phyloP scores from a whole-genome alignment of 176 grass and related monocot genomes.

The Echinochloa phyllopogon region DNA sequence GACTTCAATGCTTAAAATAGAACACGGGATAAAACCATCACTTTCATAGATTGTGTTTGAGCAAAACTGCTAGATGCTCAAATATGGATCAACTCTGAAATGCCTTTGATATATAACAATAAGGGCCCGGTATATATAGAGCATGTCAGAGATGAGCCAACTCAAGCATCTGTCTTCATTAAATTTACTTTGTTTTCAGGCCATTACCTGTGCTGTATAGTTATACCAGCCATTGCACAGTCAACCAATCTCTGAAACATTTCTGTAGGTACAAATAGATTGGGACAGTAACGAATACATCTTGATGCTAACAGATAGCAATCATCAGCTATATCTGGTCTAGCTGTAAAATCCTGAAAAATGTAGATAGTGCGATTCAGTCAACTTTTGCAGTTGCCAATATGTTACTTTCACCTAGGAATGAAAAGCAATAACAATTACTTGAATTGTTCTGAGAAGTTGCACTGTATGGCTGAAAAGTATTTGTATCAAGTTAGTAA shows the following conservation, averaged over 20 bases:
- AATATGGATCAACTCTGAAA: not conserved
- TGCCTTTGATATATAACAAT: not conserved
- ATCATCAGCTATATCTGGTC: constrained; percentile 98
- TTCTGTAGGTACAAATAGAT: constrained; percentile 82
- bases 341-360: constrained; percentile 95
- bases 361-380: constrained; percentile 22
- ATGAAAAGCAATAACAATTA: constrained; percentile 49
- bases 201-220: constrained; percentile 91
- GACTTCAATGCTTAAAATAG: constrained; percentile 17
- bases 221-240: constrained; percentile 92
- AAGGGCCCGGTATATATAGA: not conserved
- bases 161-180: constrained; percentile 10
- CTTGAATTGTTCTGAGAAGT: constrained; percentile 83
- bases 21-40: not conserved
- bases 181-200: constrained; percentile 14
- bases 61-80: not conserved
- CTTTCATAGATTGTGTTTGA: constrained; percentile 12
- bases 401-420: constrained; percentile 21
- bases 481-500: constrained; percentile 83
- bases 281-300: constrained; percentile 93
- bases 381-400: constrained; percentile 23
- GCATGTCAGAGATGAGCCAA: constrained; percentile 20
- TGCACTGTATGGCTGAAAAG: constrained; percentile 87
- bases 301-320: constrained; percentile 95
- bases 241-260: constrained; percentile 84